Evolutionary conservation across 345 rosid species (phyloP).

Genomic region (Lepidium didymum): DNA sequence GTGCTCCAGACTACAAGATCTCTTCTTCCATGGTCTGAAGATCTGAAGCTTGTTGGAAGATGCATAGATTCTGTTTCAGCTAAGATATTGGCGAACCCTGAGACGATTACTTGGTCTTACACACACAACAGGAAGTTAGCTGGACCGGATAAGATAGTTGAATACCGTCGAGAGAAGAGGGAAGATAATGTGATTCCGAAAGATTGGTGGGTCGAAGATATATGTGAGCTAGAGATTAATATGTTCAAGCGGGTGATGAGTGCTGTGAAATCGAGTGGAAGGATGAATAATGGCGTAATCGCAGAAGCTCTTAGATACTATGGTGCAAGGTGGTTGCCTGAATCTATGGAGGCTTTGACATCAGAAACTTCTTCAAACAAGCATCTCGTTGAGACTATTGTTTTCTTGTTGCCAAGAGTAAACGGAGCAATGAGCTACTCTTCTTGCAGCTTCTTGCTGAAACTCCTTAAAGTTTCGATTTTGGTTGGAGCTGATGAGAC

Average conservation of each 20-base stretch:
- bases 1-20: slow-evolving; percentile 81
- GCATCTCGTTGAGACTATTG: slow-evolving; percentile 58
- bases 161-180: slow-evolving; percentile 34
- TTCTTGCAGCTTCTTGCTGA: slow-evolving; percentile 74
- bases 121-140: slow-evolving; percentile 69
- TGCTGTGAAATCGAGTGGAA: slow-evolving; percentile 66
- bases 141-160: slow-evolving; percentile 40
- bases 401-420: slow-evolving; percentile 59
- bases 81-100: slow-evolving; percentile 66
- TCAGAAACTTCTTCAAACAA: slow-evolving; percentile 48
- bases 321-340: slow-evolving; percentile 76
- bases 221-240: slow-evolving; percentile 74
- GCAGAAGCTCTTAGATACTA: slow-evolving; percentile 78
- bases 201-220: slow-evolving; percentile 99
- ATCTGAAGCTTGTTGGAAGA: slow-evolving; percentile 73
- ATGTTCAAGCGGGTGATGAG: slow-evolving; percentile 60
- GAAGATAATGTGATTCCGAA: slow-evolving; percentile 50
- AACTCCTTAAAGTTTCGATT: slow-evolving; percentile 61
- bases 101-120: slow-evolving; percentile 79
- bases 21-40: slow-evolving; percentile 85
- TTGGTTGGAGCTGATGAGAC: slow-evolving; percentile 53
- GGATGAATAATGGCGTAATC: slow-evolving; percentile 56
- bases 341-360: slow-evolving; percentile 45
- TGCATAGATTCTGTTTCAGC: slow-evolving; percentile 84
- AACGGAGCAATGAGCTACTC: slow-evolving; percentile 43